phyloP scores from a whole-genome alignment of 2,329 filamentous ascomycete species.

The Trichoderma sp. region DNA sequence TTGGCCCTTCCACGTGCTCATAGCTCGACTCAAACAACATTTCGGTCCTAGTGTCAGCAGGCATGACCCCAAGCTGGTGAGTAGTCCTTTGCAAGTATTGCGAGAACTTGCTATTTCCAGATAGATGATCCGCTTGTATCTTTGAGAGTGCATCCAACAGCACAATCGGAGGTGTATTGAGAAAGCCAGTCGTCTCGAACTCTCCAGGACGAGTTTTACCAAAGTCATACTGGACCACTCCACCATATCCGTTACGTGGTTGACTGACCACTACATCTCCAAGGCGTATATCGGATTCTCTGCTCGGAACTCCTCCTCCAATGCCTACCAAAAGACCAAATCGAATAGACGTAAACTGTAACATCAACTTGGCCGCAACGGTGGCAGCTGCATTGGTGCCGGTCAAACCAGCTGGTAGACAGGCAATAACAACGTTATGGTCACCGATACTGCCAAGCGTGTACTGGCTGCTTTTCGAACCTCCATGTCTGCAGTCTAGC shows the following conservation, averaged over 20 bases:
- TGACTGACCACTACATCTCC: neutral
- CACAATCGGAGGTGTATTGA: neutral
- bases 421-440: neutral
- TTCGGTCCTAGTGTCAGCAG: neutral
- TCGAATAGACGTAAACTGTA: neutral
- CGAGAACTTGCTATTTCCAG: neutral
- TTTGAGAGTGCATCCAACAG: neutral
- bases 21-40: neutral
- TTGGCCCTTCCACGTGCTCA: neutral
- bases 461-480: neutral
- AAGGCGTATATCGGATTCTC: neutral
- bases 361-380: neutral
- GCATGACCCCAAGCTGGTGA: neutral
- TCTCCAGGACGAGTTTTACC: neutral
- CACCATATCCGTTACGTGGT: neutral
- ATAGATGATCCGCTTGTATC: neutral
- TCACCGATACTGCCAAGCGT: neutral
- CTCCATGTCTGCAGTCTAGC: neutral
- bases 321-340: neutral
- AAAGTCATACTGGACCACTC: neutral
- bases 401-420: neutral
- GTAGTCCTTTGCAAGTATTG: neutral
- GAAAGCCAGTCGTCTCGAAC: neutral
- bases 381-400: neutral
- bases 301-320: neutral